Base-by-base conservation (phyloP, 306 rosid species). In the Gynostemma pentaphyllum region DNA sequence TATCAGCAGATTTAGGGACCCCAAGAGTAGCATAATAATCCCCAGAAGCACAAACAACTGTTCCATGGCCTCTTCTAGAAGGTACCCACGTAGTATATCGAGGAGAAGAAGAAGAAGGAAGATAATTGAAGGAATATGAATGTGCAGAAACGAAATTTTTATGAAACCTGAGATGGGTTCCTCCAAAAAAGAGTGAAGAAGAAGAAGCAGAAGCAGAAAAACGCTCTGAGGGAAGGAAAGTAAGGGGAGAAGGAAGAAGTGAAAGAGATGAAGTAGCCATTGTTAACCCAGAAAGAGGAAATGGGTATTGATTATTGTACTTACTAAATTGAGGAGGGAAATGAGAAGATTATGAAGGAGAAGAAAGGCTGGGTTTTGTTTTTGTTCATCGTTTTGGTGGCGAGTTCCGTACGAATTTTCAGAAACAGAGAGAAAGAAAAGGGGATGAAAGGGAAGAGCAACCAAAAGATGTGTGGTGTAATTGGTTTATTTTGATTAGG, bases 21-120 rank as follows among this genome's bases (percentile, higher is more conserved):
- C 96, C 96, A 42, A 91, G 98, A 86, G 96, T 84, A 44, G 87
- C 10, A 64, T 91, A 91, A 67, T 88, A 91, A 65, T 88, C 98
- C 14, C 85, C 87, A 27, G 98, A 88, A 68, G 96, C 90, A 44
- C 82, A 56, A 45, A 78, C 51, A 45, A 83, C 85, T 1, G 76
- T 32, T 53, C 76, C 75, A 36, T 64, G 68, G 48, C 75, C 42
- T 29, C 95, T 89, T 60, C 79, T 70, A 19, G 69, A 9, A 15
- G 72, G 70, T 76, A 55, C 12, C 63, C 73, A 79, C 7, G 78
- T 12, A 30, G 45, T 68, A 5, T 74, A 48, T 45, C 68, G 68
- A 57, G 79, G 44, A 45, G 65, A 28, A 27, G 66, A 41, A 39
- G 74, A 28, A 64, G 75, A 77, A 47, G 78, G 67, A 30, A 68